Conservation (phyloP, 768 basidiomycete species). For the Suillus spraguei region DNA sequence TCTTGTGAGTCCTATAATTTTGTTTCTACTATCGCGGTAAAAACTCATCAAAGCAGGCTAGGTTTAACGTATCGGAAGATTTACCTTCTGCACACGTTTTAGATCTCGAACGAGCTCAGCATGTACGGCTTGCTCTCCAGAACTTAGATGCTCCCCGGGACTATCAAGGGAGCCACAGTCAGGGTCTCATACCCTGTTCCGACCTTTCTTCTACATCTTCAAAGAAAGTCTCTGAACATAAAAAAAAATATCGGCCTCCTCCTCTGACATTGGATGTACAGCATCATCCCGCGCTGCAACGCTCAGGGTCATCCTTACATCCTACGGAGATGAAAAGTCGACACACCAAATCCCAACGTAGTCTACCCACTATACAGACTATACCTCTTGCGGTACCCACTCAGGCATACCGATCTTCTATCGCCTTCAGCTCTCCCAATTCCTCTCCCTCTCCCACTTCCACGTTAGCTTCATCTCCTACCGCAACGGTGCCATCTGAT, state of each 20-base stretch:
- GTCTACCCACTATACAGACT: neutral
- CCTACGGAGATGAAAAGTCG: neutral
- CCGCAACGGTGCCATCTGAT: neutral
- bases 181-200: neutral
- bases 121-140: slow-evolving; percentile 1
- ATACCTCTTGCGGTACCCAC: neutral
- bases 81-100: neutral
- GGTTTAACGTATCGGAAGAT: neutral
- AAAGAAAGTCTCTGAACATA: neutral
- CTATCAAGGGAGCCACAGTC: neutral
- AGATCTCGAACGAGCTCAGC: neutral
- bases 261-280: neutral
- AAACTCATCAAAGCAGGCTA: slow-evolving; percentile 1
- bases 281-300: neutral
- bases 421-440: neutral
- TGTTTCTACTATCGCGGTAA: neutral
- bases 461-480: neutral
- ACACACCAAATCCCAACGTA: neutral
- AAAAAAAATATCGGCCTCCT: neutral
- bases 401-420: neutral
- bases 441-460: slow-evolving; percentile 3
- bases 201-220: neutral
- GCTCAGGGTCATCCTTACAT: neutral
- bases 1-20: neutral
- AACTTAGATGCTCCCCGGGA: neutral